phyloP scores from a whole-genome alignment of 768 basidiomycete genomes.

The Stropharia rugosoannulata region DNA sequence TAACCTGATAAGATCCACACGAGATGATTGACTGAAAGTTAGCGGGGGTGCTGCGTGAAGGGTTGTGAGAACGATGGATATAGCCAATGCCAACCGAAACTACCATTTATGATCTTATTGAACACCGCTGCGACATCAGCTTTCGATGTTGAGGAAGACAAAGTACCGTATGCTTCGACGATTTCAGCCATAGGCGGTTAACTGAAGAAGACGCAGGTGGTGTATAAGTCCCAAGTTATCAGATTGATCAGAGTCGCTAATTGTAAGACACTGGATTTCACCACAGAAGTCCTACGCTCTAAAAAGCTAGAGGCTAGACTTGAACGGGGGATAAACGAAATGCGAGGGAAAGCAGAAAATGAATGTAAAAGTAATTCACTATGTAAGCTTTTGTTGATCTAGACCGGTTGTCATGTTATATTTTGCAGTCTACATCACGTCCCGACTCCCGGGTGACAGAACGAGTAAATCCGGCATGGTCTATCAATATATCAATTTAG shows the following conservation, averaged over 20 bases:
- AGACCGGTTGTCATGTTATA: constrained; percentile 26
- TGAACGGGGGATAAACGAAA: constrained; percentile 1
- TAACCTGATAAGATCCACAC: constrained; percentile 53
- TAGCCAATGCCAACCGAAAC: constrained; percentile 9
- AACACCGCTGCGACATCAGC: constrained; percentile 46
- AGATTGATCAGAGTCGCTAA: neutral
- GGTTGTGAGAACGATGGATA: constrained; percentile 1
- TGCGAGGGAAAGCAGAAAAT: neutral
- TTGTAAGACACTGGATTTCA: too few species aligned
- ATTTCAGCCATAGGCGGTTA: constrained; percentile 43
- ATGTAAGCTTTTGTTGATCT: constrained; percentile 10
- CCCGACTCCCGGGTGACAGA: constrained; percentile 1
- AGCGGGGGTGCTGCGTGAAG: constrained; percentile 42
- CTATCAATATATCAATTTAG: too few species aligned
- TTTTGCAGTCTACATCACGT: constrained; percentile 13
- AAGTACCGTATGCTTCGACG: constrained; percentile 44
- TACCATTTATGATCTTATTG: constrained; percentile 51
- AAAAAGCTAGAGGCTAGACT: neutral
- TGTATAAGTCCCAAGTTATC: neutral
- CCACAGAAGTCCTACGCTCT: neutral
- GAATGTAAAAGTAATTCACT: neutral
- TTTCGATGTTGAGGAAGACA: constrained; percentile 46
- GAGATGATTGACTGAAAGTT: constrained; percentile 44
- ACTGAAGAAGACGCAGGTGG: neutral
- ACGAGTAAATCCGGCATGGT: neutral